Evolutionary conservation across 139 green algal species (phyloP).

Genomic region (Haematococcus lacustris): DNA sequence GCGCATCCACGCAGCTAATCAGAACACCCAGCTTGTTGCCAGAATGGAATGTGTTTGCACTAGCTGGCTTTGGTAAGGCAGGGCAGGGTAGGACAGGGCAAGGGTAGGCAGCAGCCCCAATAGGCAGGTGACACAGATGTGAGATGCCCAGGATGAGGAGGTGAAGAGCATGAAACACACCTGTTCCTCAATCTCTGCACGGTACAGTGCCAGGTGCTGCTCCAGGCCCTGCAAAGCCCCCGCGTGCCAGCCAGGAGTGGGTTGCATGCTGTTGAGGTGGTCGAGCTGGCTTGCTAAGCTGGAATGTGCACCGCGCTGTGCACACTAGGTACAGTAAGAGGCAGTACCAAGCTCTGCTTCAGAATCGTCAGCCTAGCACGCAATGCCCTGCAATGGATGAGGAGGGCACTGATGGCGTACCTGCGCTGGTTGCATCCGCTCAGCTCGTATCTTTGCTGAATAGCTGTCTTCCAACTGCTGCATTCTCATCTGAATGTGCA

Average conservation of each 20-base stretch:
- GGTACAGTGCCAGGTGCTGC: slow-evolving; percentile 41
- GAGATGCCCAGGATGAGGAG: too few relatives aligned
- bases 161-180: too few relatives aligned
- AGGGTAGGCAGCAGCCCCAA: too few relatives aligned
- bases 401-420: not conserved
- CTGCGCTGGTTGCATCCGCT: not conserved
- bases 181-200: slow-evolving; percentile 42
- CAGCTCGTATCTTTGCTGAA: slow-evolving; percentile 14
- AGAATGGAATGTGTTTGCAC: too few relatives aligned
- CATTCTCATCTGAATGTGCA: slow-evolving; percentile 11
- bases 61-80: too few relatives aligned
- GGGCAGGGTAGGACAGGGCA: too few relatives aligned
- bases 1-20: too few relatives aligned
- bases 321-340: not conserved
- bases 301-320: not conserved
- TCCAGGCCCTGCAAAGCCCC: slow-evolving; percentile 19
- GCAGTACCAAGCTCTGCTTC: not conserved
- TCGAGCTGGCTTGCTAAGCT: not conserved
- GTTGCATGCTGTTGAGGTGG: not conserved
- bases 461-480: slow-evolving; percentile 38
- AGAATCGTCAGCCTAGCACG: not conserved
- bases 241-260: not conserved
- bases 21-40: too few relatives aligned
- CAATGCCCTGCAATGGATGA: not conserved
- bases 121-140: too few relatives aligned